A percentile compares a stretch with the other conserved stretches of the same genome.
These are phyloP conservation scores for Acer yangbiense DNA, from an alignment of 345 rosid genomes.

Conservation along the genomic window DNA sequence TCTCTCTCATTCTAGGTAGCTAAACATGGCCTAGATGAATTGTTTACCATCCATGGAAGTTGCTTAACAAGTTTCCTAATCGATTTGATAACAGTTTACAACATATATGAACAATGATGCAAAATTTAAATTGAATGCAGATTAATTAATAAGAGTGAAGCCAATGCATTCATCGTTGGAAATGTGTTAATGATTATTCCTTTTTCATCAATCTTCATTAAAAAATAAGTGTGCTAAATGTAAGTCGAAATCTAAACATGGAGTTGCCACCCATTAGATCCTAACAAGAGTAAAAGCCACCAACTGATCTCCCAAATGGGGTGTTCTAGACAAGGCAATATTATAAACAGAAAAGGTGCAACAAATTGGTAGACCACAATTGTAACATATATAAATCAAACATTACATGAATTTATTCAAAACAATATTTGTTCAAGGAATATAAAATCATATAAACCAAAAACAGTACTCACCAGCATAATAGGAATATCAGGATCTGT, in stretches of 20 bases:
- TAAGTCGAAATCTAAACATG: background rate
- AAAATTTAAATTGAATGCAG: no score
- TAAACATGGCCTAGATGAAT: background rate
- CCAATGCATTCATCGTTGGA: background rate
- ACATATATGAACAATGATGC: background rate
- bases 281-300: background rate
- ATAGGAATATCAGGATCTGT: constrained; percentile 61
- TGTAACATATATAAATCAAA: no score
- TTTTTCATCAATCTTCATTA: no score
- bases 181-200: no score
- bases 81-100: background rate
- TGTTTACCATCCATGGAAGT: background rate
- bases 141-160: background rate
- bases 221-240: background rate
- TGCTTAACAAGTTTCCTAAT: background rate
- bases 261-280: background rate
- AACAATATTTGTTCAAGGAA: no score
- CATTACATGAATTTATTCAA: no score
- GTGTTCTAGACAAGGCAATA: no score
- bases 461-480: constrained; percentile 52
- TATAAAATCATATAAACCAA: background rate
- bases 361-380: no score
- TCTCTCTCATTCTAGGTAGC: background rate
- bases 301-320: no score
- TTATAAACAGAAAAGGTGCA: background rate